Conservation (phyloP, 164 flowering plant genomes). For the Umbellularia californica region DNA sequence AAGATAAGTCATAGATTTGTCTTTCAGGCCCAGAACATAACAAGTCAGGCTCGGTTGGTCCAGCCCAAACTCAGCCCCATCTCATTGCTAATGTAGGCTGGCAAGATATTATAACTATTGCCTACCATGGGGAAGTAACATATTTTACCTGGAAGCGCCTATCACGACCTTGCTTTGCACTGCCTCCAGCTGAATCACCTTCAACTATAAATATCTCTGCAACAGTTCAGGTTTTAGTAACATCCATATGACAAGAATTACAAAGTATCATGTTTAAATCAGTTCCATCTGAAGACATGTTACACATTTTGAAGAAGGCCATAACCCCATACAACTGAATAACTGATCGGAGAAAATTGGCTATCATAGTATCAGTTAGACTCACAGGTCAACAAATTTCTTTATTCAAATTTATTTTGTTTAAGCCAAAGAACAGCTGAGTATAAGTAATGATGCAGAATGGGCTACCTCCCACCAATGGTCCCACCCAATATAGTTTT, state of each 20-base stretch:
- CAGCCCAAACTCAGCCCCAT: background rate
- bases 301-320: too few species aligned
- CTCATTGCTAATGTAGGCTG: background rate
- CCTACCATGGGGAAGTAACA: background rate
- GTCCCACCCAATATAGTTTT: too few species aligned
- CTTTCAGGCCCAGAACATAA: background rate
- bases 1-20: background rate
- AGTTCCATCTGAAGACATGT: too few species aligned
- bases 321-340: too few species aligned
- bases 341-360: background rate
- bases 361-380: background rate
- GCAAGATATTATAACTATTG: background rate
- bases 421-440: background rate
- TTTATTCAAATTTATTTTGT: background rate
- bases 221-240: too few species aligned
- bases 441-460: too few species aligned
- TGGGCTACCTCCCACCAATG: too few species aligned
- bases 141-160: conserved; percentile 85
- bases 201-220: conserved; percentile 98
- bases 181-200: conserved; percentile 99
- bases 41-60: background rate
- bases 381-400: background rate
- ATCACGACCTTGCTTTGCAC: conserved; percentile 99
- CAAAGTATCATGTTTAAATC: too few species aligned
- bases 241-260: too few species aligned